Percentiles rank a stretch among this genome's conserved stretches.
Evolutionary conservation across 768 basidiomycete genomes (phyloP).

Genomic region (Artomyces pyxidatus): DNA sequence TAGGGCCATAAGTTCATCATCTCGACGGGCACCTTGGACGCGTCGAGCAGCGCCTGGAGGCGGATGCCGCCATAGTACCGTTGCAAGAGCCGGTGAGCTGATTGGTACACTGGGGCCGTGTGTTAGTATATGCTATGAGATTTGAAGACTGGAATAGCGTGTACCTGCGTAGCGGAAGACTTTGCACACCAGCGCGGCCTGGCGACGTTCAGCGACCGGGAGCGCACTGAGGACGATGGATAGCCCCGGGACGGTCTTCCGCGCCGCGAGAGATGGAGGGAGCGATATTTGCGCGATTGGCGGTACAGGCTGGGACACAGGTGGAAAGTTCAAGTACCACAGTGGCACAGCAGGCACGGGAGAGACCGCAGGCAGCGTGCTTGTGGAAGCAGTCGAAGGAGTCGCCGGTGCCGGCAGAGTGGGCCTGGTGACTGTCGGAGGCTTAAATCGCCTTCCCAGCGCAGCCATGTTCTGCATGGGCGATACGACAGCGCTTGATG

Average conservation of each 20-base stretch:
- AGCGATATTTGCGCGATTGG: conserved; percentile 42
- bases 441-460: conserved; percentile 21
- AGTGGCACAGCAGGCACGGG: neutral
- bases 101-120: conserved; percentile 46
- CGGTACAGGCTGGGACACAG: conserved; percentile 21
- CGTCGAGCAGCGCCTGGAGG: conserved; percentile 29
- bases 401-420: too few species aligned
- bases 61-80: conserved; percentile 43
- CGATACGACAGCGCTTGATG: too few species aligned
- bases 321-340: conserved; percentile 30
- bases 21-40: conserved; percentile 26
- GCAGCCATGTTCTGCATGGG: too few species aligned
- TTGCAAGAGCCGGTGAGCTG: conserved; percentile 42
- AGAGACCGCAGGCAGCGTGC: neutral
- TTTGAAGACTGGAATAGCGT: conserved; percentile 1
- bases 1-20: conserved; percentile 73
- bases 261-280: conserved; percentile 51
- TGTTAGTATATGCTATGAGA: neutral
- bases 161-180: conserved; percentile 58
- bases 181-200: conserved; percentile 47
- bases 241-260: conserved; percentile 45
- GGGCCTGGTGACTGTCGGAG: conserved; percentile 20
- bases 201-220: conserved; percentile 32
- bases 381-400: neutral
- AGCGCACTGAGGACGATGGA: conserved; percentile 48